These are phyloP conservation scores for Rhodotorula taiwanensis DNA, from an alignment of 768 basidiomycete genomes.

Conservation along the genomic window DNA sequence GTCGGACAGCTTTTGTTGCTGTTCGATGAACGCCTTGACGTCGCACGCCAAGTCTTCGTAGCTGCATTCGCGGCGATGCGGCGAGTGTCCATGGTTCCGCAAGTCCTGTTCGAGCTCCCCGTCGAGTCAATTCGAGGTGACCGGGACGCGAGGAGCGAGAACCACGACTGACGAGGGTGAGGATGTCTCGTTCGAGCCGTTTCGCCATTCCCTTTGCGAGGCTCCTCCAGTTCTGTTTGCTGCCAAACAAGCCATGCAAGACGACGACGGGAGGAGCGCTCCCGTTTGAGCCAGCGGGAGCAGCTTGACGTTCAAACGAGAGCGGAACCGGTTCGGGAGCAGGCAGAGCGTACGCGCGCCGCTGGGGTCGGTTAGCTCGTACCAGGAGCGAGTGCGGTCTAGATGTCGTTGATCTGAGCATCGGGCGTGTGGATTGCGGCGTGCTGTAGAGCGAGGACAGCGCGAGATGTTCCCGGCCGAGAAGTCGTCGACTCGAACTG, in stretches of 20 bases:
- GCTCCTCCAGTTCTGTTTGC: constrained; percentile 82
- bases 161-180: constrained; percentile 55
- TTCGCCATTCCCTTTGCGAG: constrained; percentile 67
- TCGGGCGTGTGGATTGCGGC: too few relatives aligned
- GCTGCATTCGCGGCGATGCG: constrained; percentile 64
- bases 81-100: constrained; percentile 81
- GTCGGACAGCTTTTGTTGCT: constrained; percentile 48
- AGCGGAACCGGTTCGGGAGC: constrained; percentile 21
- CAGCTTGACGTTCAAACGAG: constrained; percentile 15
- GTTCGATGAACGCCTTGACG: constrained; percentile 59
- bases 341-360: too few relatives aligned
- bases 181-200: constrained; percentile 61
- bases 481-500: too few relatives aligned
- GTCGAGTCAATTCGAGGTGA: not conserved
- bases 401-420: too few relatives aligned
- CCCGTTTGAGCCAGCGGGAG: not conserved
- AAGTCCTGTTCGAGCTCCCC: constrained; percentile 56
- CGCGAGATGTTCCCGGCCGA: too few relatives aligned
- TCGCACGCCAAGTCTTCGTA: constrained; percentile 76
- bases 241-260: constrained; percentile 45
- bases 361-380: too few relatives aligned
- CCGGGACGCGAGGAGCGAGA: not conserved
- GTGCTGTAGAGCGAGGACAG: too few relatives aligned
- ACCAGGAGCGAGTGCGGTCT: too few relatives aligned
- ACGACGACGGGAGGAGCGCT: constrained; percentile 35